A percentile compares a stretch with the other conserved stretches of the same genome.
phyloP scores from a whole-genome alignment of 73 alveolate genomes.

The Halteria grandinella region DNA sequence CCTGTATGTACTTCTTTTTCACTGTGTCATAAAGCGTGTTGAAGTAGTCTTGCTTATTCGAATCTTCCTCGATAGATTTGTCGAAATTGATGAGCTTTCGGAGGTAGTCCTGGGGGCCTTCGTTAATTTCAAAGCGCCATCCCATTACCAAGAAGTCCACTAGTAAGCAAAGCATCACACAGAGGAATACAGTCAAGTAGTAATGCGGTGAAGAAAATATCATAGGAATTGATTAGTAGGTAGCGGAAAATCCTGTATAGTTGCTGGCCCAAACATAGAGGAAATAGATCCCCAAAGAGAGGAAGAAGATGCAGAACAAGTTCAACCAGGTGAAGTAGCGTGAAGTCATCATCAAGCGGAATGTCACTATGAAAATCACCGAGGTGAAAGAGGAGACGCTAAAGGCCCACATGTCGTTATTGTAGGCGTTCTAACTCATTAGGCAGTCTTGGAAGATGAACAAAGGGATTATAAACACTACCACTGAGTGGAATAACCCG shows the following conservation, averaged over 20 bases:
- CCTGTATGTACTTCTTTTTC: not conserved
- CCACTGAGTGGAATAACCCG: slow-evolving; percentile 71
- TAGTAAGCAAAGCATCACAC: not conserved
- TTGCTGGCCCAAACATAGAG: slow-evolving; percentile 68
- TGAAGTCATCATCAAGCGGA: slow-evolving; percentile 59
- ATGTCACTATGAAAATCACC: slow-evolving; percentile 67
- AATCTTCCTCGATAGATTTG: slow-evolving; percentile 1
- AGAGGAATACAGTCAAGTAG: slow-evolving; percentile 30
- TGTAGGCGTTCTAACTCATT: slow-evolving; percentile 51
- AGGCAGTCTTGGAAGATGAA: slow-evolving; percentile 49
- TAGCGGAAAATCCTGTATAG: slow-evolving; percentile 24
- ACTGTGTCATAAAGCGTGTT: not conserved
- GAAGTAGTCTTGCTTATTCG: not conserved
- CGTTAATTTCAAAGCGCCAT: not conserved
- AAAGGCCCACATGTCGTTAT: slow-evolving; percentile 66
- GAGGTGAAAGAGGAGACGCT: slow-evolving; percentile 72
- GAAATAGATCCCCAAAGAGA: slow-evolving; percentile 65
- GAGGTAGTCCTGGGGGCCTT: slow-evolving; percentile 19
- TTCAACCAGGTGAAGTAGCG: slow-evolving; percentile 60
- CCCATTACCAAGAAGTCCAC: slow-evolving; percentile 7
- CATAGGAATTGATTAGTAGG: slow-evolving; percentile 1
- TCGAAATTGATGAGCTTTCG: not conserved
- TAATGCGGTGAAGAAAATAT: slow-evolving; percentile 36
- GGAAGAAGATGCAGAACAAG: slow-evolving; percentile 51
- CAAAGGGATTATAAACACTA: slow-evolving; percentile 59